Evolutionary conservation across 371 early-diverging fungal genomes (phyloP).

Genomic region (Mucor sp.): DNA sequence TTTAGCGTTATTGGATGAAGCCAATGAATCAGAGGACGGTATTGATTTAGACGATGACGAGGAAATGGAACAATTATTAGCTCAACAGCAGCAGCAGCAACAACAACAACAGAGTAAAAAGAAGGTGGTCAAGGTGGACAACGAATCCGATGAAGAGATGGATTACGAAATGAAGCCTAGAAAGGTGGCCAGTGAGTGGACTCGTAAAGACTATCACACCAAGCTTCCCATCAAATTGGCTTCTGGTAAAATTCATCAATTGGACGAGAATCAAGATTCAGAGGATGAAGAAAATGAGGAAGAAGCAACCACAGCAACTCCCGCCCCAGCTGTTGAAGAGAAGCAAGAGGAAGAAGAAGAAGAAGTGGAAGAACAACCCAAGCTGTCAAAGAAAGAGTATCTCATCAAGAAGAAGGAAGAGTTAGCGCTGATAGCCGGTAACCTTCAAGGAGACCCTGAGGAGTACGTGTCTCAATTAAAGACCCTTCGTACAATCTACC

Average conservation of each 20-base stretch:
- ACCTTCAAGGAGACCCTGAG: constrained; percentile 83
- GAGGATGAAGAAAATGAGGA: constrained; percentile 20
- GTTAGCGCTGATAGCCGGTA: constrained; percentile 75
- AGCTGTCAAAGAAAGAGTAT: constrained; percentile 53
- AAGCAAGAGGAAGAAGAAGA: constrained; percentile 24
- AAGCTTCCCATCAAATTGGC: constrained; percentile 70
- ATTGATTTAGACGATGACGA: constrained; percentile 30
- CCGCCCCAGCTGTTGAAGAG: constrained; percentile 12
- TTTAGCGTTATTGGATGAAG: constrained; percentile 19
- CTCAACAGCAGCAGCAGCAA: constrained; percentile 22
- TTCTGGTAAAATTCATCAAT: constrained; percentile 52
- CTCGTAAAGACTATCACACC: constrained; percentile 47
- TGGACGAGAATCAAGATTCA: constrained; percentile 32
- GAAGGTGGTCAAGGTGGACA: constrained; percentile 9
- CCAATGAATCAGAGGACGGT: constrained; percentile 24
- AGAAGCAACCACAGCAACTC: not conserved
- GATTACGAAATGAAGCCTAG: constrained; percentile 68
- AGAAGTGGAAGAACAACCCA: constrained; percentile 15
- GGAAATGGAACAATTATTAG: constrained; percentile 9
- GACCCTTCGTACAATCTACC: constrained; percentile 59
- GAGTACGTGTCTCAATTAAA: constrained; percentile 63
- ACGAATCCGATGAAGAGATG: constrained; percentile 63
- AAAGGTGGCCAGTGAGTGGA: constrained; percentile 55
- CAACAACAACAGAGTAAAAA: constrained; percentile 1
- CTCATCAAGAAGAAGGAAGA: constrained; percentile 74